Evolutionary conservation across 1,284 basidiomycete genomes (phyloP).

Genomic region (Heterobasidion annosum): DNA sequence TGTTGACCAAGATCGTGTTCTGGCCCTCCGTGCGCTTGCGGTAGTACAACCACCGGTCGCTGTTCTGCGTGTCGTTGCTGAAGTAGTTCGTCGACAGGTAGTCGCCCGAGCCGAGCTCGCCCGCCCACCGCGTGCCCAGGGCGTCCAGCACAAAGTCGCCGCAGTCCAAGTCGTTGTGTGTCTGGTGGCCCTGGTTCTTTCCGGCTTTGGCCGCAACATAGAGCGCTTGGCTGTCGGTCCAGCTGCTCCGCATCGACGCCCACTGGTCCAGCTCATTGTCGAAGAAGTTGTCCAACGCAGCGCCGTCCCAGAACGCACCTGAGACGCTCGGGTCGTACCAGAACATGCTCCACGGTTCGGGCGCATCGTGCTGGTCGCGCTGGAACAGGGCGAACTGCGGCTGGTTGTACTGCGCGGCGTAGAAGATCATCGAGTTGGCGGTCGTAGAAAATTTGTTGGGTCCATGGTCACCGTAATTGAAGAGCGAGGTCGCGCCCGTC

Average conservation of each 20-base stretch:
- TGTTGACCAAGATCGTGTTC: slow-evolving; percentile 83
- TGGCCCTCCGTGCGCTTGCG: slow-evolving; percentile 96
- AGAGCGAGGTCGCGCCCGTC: slow-evolving; percentile 78
- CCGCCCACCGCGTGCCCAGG: slow-evolving; percentile 90
- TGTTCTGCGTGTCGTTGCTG: slow-evolving; percentile 54
- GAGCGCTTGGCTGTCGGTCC: slow-evolving; percentile 82
- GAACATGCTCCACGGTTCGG: slow-evolving; percentile 94
- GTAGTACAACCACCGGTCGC: slow-evolving; percentile 85
- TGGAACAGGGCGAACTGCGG: slow-evolving; percentile 85
- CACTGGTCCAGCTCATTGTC: slow-evolving; percentile 66
- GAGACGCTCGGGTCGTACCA: slow-evolving; percentile 85
- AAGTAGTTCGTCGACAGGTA: slow-evolving; percentile 75
- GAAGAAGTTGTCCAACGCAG: slow-evolving; percentile 81
- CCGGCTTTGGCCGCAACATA: slow-evolving; percentile 90
- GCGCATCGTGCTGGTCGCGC: slow-evolving; percentile 82
- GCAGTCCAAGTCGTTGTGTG: slow-evolving; percentile 88
- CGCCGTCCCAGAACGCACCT: slow-evolving; percentile 89
- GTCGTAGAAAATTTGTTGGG: slow-evolving; percentile 92
- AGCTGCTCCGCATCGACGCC: slow-evolving; percentile 87
- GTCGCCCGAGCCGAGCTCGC: slow-evolving; percentile 87
- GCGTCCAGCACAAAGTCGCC: slow-evolving; percentile 97
- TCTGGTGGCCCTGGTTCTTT: slow-evolving; percentile 71
- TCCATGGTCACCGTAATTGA: slow-evolving; percentile 90
- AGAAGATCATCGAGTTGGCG: slow-evolving; percentile 70
- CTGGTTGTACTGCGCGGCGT: slow-evolving; percentile 55